Conservation (phyloP, 192 early-diverging fungal genomes). For the Coemansia sp. region DNA sequence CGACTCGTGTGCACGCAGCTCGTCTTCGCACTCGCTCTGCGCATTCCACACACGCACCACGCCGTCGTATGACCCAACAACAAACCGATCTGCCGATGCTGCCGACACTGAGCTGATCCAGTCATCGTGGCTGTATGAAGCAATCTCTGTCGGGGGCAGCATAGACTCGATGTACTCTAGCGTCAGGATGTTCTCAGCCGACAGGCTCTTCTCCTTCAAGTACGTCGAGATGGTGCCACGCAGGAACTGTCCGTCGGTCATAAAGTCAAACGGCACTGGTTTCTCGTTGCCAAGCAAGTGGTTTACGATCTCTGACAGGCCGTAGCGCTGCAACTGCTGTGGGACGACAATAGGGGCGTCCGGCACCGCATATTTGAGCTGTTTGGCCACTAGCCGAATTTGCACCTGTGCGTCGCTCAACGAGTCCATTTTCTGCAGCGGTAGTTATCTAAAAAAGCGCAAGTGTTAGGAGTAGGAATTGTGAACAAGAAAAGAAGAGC, state of each 20-base stretch:
- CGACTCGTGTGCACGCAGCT: constrained; percentile 68
- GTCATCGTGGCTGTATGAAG: constrained; percentile 88
- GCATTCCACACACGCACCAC: constrained; percentile 81
- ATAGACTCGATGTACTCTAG: constrained; percentile 94
- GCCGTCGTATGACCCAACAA: constrained; percentile 86
- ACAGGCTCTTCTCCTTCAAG: constrained; percentile 60
- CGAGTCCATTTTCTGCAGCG: constrained; percentile 31
- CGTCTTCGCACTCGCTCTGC: constrained; percentile 67
- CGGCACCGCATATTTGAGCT: constrained; percentile 73
- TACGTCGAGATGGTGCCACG: constrained; percentile 73
- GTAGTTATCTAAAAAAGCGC: not conserved
- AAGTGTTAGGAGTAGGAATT: not conserved
- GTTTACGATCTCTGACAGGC: constrained; percentile 94
- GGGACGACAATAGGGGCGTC: constrained; percentile 89
- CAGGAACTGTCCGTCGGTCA: constrained; percentile 91
- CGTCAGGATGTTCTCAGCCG: constrained; percentile 76
- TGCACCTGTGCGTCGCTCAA: constrained; percentile 66
- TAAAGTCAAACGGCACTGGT: constrained; percentile 89
- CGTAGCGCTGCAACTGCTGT: constrained; percentile 79
- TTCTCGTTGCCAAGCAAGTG: constrained; percentile 67
- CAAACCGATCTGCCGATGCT: constrained; percentile 45
- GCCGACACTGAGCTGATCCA: constrained; percentile 83
- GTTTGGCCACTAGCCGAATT: constrained; percentile 81
- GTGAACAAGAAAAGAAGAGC: not conserved
- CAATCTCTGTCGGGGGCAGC: constrained; percentile 79